Base-by-base conservation (phyloP, 208 protist species). In the Leishmania arabica region DNA sequence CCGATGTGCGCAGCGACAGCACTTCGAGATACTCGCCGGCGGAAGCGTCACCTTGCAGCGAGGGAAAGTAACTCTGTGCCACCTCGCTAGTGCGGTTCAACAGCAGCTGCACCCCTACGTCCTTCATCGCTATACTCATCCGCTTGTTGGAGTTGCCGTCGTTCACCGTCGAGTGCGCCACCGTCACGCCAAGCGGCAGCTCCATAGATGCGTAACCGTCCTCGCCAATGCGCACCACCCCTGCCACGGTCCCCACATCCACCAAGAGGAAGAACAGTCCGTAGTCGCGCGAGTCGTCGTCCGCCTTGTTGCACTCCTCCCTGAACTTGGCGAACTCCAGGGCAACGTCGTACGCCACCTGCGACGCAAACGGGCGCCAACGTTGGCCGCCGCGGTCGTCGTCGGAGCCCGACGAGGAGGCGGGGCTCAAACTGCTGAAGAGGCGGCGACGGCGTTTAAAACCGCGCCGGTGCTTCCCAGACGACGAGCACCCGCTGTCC, bases 101-200 rank as follows among this genome's bases (percentile, higher is more conserved):
- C 42, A 95, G 82, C 15, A 87, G 88, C 71, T 91, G 86, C 73
- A 96, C 62, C 0, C 76, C 78, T 9, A 94, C 27, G 42, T 87
- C 79, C 27, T 88, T 88, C 42, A 84, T 62, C 11, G 87, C 86
- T 5, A 88, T 80, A 73, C 89, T 95, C 45, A 89, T 62, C 11
- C 95, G 89, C 60, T 86, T 93, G 79, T 91, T 98, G 17, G 95
- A 96, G 82, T 95, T 97, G 64, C 89, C 85, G 71, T 96, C 93
- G 78, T 98, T 98, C 19, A 96, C 75, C 3, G 93, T 95, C 2
- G 93, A 93, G 8, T 86, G 82, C 9, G 91, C 91, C 42, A 92
- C 27, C 37, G 84, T 86, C 24, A 96, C 31, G n/a, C 95, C 95
- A 11, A 80, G 65, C 27, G 93, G 93, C 34, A 97, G 64, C 75